These are phyloP conservation scores for Triticum dicoccoides DNA, from an alignment of 176 grass and related monocot genomes.

Conservation along the genomic window DNA sequence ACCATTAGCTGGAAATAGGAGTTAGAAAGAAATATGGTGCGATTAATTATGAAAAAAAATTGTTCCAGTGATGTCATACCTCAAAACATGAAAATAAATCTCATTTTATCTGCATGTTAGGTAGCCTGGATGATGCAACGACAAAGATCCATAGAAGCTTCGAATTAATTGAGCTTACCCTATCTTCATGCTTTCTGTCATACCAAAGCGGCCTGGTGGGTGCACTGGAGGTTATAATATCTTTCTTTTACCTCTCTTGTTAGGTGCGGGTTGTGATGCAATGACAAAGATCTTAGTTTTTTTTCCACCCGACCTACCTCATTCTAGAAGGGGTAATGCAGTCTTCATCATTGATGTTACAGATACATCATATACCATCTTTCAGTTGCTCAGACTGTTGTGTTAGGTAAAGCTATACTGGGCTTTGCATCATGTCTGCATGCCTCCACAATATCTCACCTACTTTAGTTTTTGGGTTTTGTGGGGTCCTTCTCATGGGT, in stretches of 20 bases:
- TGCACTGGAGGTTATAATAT: conserved; percentile 35
- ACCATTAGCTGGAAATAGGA: conserved; percentile 18
- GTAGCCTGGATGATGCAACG: conserved; percentile 41
- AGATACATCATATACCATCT: conserved; percentile 41
- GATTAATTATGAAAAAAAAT: conserved; percentile 25
- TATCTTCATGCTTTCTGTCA: conserved; percentile 31
- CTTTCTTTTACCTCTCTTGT: conserved; percentile 44
- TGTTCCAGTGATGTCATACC: conserved; percentile 24
- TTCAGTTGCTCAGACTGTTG: conserved; percentile 48
- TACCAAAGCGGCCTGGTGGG: conserved; percentile 40
- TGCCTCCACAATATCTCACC: conserved; percentile 47
- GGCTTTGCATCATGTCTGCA: conserved; percentile 46
- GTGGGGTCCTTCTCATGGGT: conserved; percentile 14
- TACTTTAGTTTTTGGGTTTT: conserved; percentile 33
- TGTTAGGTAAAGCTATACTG: conserved; percentile 57
- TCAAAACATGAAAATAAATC: conserved; percentile 14
- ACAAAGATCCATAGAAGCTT: conserved; percentile 53
- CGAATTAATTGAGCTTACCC: conserved; percentile 39
- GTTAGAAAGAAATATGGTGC: conserved; percentile 29
- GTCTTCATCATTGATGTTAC: conserved; percentile 43
- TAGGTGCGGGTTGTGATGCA: conserved; percentile 42
- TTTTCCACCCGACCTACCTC: conserved; percentile 44
- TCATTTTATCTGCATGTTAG: conserved; percentile 56
- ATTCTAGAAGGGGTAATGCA: conserved; percentile 50
- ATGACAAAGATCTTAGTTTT: conserved; percentile 38